Evolutionary conservation across 116 monocot genomes (phyloP), one percentile per base, ranked within the genome.

Genomic region (Thalassia testudinum): DNA sequence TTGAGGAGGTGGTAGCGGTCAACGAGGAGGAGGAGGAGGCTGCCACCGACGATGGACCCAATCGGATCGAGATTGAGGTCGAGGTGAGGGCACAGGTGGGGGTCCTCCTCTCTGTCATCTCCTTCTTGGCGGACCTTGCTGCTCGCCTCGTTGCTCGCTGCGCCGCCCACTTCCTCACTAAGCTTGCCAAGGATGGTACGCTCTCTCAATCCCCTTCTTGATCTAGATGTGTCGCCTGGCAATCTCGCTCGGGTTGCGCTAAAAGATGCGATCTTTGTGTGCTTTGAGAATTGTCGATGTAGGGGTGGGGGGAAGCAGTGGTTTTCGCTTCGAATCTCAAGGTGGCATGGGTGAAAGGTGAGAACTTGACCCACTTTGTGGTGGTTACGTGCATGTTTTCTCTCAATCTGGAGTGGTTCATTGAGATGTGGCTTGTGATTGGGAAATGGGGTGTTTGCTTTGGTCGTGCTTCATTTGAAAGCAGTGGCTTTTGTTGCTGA

Each of bases 171-270:
- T 55, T 74, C 63, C 77, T 90, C 26, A 79, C 99, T 38, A 91
- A 99, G 61, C 80, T 90, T 21, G 90, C 99, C 22, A 99, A 99
- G 75, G 83, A 86, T 61, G 99, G 97, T 99, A 16, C 2, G 30
- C 14, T n/a, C 19, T 52, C 40, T 7, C 22, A n/a, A 16, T 16
- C 2, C 24, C 19, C 16, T 16, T 24, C 16, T 26, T 28, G 6
- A 3, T 10, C 52, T 14, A 10, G 20, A 17, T 12, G 16, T 24
- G 13, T 14, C 40, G 30, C n/a, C n/a, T n/a, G n/a, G n/a, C n/a
- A n/a, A n/a, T n/a, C n/a, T 28, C 17, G 4, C 38, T 14, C 6
- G 10, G 6, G 38, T 40, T 40, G 14, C 14, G 6, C 6, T 7
- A 40, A 14, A 40, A 40, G 6, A 14, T n/a, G 15, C 14, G 24